Percentiles rank a stretch among this genome's conserved stretches.
phyloP scores from a whole-genome alignment of 2,329 filamentous ascomycete genomes.

The Colletotrichum sidae region DNA sequence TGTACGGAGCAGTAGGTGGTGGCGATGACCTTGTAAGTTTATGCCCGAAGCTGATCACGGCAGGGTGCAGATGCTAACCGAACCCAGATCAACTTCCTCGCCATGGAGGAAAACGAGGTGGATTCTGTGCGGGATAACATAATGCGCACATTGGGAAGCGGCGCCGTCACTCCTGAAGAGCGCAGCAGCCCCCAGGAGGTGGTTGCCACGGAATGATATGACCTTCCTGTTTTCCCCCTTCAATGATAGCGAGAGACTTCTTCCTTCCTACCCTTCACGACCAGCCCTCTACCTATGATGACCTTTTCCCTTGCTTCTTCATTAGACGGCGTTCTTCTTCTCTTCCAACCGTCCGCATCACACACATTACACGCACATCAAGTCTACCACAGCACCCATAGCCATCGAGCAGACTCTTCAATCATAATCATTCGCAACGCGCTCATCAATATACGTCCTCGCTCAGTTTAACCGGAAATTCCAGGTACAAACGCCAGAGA shows the following conservation, averaged over 20 bases:
- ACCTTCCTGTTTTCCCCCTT: background rate
- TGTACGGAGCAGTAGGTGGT: conserved; percentile 75
- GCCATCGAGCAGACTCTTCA: conserved; percentile 8
- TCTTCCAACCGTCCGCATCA: background rate
- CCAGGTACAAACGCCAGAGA: conserved; percentile 6
- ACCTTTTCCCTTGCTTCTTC: background rate
- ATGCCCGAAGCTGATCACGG: background rate
- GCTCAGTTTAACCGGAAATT: too few relatives aligned
- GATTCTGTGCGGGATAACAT: conserved; percentile 70
- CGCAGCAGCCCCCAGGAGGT: conserved; percentile 31
- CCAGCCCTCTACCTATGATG: conserved; percentile 2
- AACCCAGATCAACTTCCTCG: conserved; percentile 73
- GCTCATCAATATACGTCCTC: too few relatives aligned
- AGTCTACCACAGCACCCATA: conserved; percentile 11
- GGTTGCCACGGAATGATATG: conserved; percentile 25
- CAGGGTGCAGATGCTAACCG: conserved; percentile 15
- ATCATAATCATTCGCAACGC: conserved; percentile 13
- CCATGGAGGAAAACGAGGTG: conserved; percentile 70
- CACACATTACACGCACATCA: too few relatives aligned
- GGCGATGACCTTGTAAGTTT: conserved; percentile 46
- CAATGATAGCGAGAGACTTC: conserved; percentile 18
- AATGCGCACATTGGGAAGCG: conserved; percentile 59
- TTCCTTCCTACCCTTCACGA: conserved; percentile 33
- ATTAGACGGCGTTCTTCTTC: background rate
- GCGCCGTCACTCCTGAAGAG: conserved; percentile 37